Evolutionary conservation across 768 basidiomycete species (phyloP), one percentile per base, ranked within the genome.

Genomic region (Psilocybe cyanescens): DNA sequence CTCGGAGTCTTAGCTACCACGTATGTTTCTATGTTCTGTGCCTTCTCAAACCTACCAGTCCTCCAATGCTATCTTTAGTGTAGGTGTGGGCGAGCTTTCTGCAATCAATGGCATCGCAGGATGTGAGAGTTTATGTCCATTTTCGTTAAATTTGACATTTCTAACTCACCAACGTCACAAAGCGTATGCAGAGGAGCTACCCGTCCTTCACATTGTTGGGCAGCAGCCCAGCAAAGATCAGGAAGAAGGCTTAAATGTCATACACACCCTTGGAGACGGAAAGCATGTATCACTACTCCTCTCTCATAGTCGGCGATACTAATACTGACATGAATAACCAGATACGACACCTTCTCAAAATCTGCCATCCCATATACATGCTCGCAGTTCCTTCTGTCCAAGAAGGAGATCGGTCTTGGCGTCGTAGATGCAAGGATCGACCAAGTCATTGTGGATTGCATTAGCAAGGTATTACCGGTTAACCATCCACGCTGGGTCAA

Each of bases 81-180:
- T 63, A 16, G 62, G 62, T 14, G 62, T 63, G 8, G 62, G 62
- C 3, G 62, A 63, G 50, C 62, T 63, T 46, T 63, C 62, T 33
- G 62, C 62, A 14, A 63, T 63, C 46, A 63, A 63, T 30, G 62
- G 62, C 19, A 41, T 63, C 28, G 62, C 62, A 29, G 62, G 62
- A 37, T 54, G 62, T 63, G 52, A 58, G 62, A 12, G 4, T 16
- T 58, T 8, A 19, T 24, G 8, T 16, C 35, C 45, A 2, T 30
- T 28, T 12, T 17, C 11, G 53, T 55, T 49, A 11, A 24, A 51
- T 7, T 30, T 39, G 3, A n/a, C 12, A 51, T 50, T 8, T 37
- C 41, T 33, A 17, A 24, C 47, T 41, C 4, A 17, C 8, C 16
- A 24, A 55, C 17, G n/a, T 41, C 44, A n/a, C 16, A 50, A 28